Evolutionary conservation across 2,329 filamentous ascomycete species (phyloP), one percentile per base, ranked within the genome.

Genomic region (Microthyrium microscopicum): DNA sequence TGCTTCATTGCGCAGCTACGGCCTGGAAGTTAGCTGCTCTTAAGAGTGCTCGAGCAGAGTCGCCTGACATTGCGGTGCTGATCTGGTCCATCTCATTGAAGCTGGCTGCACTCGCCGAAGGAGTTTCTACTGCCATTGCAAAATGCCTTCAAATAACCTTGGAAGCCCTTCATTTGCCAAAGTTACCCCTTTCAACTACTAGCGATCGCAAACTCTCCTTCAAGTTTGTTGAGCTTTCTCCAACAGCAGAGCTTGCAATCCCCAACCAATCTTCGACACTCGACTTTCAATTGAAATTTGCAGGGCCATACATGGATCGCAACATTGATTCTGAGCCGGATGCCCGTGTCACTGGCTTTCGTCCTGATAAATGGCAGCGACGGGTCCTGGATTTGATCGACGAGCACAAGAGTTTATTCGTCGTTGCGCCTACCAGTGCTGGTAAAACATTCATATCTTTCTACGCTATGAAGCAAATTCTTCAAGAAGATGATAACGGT

Each of bases 361-460:
- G 73, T 4, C 79, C 80, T 2, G 79, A 87, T 55, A 68, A 66
- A 3, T 87, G 79, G 80, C 79, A 87, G 52, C 59, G 75, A 35
- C 61, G 70, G 24, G 78, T 85, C 0, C 60, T 87, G 1, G 76
- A 87, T 40, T 68, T 70, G 25, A 73, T 85, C 24, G 79, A 87
- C 48, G 63, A 62, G 0, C 61, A 77, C 34, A 68, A 73, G 41
- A 82, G 76, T 42, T 56, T 82, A 1, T 73, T 85, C 38, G 76
- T 83, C 1, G 72, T 85, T 6, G 79, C 79, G 0, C 79, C 79
- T 1, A 87, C 79, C 0, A 80, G 73, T 17, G 74, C 80, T 1
- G 80, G 80, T 41, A 87, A 85, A 51, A 87, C 79, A 0, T 87
- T 85, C 50, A 85, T 85, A 38, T 77, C 71, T 1, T 87, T 85